A percentile compares a stretch with the other conserved stretches of the same genome.
Evolutionary conservation across 2,329 filamentous ascomycete species (phyloP).

Genomic region (Penicillium sp.): DNA sequence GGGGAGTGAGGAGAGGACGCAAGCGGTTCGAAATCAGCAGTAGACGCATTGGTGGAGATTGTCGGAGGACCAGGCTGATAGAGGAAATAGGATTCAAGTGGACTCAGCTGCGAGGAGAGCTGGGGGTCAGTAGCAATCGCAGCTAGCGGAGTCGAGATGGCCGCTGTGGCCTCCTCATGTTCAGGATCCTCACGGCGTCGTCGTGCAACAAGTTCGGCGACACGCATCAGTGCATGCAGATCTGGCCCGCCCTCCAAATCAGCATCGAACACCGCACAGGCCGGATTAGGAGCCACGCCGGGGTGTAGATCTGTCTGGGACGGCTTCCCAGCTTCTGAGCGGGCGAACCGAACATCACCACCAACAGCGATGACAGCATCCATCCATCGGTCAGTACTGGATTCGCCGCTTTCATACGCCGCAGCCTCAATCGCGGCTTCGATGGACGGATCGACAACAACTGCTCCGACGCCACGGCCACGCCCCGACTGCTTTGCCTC

Average conservation of each 20-base stretch:
- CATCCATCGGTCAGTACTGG: conserved; percentile 25
- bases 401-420: conserved; percentile 23
- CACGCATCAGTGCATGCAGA: conserved; percentile 49
- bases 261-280: conserved; percentile 25
- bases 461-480: conserved; percentile 44
- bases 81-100: conserved; percentile 45
- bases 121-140: conserved; percentile 6
- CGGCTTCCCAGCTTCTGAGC: conserved; percentile 27
- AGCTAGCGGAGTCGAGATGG: background rate
- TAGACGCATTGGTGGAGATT: background rate
- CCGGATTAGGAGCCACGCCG: conserved; percentile 25
- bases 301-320: conserved; percentile 23
- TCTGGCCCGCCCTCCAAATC: conserved; percentile 46
- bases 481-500: conserved; percentile 38
- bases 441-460: conserved; percentile 46
- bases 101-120: conserved; percentile 19
- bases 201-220: conserved; percentile 42
- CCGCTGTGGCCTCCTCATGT: background rate
- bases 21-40: background rate
- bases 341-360: conserved; percentile 44
- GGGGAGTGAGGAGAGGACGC: conserved; percentile 3
- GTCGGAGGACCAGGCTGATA: conserved; percentile 28
- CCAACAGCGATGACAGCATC: conserved; percentile 45
- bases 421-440: conserved; percentile 23
- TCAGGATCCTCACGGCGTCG: conserved; percentile 35